These are phyloP conservation scores for Aureobasidium leucospermi DNA, from an alignment of 2,329 filamentous ascomycete genomes.

Conservation along the genomic window DNA sequence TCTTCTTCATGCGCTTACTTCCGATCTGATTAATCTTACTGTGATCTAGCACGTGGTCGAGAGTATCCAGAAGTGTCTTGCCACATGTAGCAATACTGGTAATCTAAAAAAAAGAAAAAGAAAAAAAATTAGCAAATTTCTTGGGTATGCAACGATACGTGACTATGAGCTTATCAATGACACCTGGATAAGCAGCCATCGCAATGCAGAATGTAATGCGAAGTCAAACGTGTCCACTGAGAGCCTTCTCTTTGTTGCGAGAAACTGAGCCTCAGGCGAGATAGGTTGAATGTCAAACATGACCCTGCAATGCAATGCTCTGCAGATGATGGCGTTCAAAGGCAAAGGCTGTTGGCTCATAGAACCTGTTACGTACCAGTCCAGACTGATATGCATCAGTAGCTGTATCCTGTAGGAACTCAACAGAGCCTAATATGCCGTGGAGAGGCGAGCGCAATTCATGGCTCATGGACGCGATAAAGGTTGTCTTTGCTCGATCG, in stretches of 20 bases:
- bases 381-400: conserved; percentile 31
- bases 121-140: too few species aligned
- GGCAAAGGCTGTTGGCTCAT: conserved; percentile 31
- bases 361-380: conserved; percentile 15
- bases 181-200: too few species aligned
- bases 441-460: conserved; percentile 42
- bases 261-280: too few species aligned
- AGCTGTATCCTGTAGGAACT: conserved; percentile 36
- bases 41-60: conserved; percentile 35
- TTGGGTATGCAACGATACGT: too few species aligned
- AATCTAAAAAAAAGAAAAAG: conserved; percentile 17
- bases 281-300: too few species aligned
- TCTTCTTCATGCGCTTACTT: conserved; percentile 22
- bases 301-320: too few species aligned
- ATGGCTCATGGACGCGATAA: conserved; percentile 45
- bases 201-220: too few species aligned
- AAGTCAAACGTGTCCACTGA: too few species aligned
- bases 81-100: conserved; percentile 44
- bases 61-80: conserved; percentile 40
- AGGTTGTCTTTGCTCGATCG: conserved; percentile 43
- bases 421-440: conserved; percentile 40
- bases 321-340: too few species aligned
- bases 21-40: too few species aligned
- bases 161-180: too few species aligned
- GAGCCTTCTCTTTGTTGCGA: too few species aligned